Conservation (phyloP, 495 filamentous ascomycete species). For the Lasiosphaeria ovina region DNA sequence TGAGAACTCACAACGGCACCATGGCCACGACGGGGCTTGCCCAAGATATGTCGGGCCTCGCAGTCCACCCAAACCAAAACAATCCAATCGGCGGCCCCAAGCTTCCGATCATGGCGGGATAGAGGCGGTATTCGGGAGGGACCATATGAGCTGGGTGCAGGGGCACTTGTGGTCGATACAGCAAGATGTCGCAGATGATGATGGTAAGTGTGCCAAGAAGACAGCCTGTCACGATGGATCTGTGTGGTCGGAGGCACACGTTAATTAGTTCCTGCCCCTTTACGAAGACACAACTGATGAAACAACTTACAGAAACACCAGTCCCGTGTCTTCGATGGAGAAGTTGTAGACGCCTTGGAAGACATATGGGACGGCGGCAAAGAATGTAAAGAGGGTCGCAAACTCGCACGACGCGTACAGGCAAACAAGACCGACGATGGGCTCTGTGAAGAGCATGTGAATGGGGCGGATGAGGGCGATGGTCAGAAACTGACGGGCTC, state of each 20-base stretch:
- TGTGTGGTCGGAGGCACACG: not conserved
- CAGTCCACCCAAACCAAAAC: conserved; percentile 51
- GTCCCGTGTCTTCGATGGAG: conserved; percentile 47
- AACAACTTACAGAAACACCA: conserved; percentile 53
- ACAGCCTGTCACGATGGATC: conserved; percentile 54
- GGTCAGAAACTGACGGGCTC: conserved; percentile 50
- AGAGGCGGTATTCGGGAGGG: conserved; percentile 56
- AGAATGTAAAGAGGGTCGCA: conserved; percentile 63
- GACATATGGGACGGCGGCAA: conserved; percentile 59
- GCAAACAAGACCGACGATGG: conserved; percentile 60
- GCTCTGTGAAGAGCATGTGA: conserved; percentile 63
- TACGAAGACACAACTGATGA: not conserved
- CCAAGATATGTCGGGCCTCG: conserved; percentile 37
- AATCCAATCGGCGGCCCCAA: conserved; percentile 53
- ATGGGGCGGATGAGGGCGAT: conserved; percentile 59
- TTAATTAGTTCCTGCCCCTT: not conserved
- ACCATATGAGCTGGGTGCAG: conserved; percentile 31
- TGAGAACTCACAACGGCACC: conserved; percentile 48
- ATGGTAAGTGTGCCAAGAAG: conserved; percentile 47
- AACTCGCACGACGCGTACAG: conserved; percentile 65
- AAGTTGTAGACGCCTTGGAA: conserved; percentile 53
- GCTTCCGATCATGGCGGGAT: conserved; percentile 60
- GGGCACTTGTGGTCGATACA: conserved; percentile 38
- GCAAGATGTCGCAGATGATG: conserved; percentile 42
- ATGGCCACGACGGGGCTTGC: conserved; percentile 49